phyloP scores from a whole-genome alignment of 164 flowering plant genomes.

The Berberis vulgaris region DNA sequence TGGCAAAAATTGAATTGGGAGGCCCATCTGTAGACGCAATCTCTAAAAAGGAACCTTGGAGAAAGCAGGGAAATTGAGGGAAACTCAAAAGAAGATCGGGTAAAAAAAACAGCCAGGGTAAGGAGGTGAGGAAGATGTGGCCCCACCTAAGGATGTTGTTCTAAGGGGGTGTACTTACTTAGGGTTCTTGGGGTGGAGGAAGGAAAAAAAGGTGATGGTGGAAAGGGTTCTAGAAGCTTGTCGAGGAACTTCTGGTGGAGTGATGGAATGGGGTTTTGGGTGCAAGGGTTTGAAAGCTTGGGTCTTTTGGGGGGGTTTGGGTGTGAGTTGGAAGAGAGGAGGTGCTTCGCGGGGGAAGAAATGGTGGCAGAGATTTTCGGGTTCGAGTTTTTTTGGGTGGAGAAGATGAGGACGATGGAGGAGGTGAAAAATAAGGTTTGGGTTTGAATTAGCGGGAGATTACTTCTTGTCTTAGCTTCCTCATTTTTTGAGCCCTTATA shows the following conservation, averaged over 20 bases:
- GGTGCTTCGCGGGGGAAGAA: too few species aligned
- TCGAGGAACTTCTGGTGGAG: too few species aligned
- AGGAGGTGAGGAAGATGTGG: slow-evolving; percentile 21
- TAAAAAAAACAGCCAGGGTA: slow-evolving; percentile 20
- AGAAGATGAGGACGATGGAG: slow-evolving; percentile 20
- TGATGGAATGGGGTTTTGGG: too few species aligned
- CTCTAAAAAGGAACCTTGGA: slow-evolving; percentile 30
- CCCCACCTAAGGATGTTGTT: slow-evolving; percentile 20
- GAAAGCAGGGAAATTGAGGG: slow-evolving; percentile 26
- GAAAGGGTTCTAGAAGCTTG: too few species aligned
- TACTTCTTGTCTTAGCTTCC: too few species aligned
- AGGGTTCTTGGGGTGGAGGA: slow-evolving; percentile 12
- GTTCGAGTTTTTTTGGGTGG: too few species aligned
- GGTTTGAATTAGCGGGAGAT: neutral
- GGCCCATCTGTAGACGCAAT: slow-evolving; percentile 6
- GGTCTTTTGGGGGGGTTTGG: too few species aligned
- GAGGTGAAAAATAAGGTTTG: slow-evolving; percentile 22
- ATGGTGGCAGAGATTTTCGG: too few species aligned
- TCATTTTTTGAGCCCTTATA: too few species aligned
- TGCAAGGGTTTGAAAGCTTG: too few species aligned
- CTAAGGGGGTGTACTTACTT: slow-evolving; percentile 27
- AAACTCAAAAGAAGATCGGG: slow-evolving; percentile 19
- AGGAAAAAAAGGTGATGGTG: too few species aligned
- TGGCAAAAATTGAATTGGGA: slow-evolving; percentile 8
- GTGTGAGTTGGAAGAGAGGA: too few species aligned